These are phyloP conservation scores for Pichia scutulata DNA, from an alignment of 805 yeast species.

Conservation along the genomic window DNA sequence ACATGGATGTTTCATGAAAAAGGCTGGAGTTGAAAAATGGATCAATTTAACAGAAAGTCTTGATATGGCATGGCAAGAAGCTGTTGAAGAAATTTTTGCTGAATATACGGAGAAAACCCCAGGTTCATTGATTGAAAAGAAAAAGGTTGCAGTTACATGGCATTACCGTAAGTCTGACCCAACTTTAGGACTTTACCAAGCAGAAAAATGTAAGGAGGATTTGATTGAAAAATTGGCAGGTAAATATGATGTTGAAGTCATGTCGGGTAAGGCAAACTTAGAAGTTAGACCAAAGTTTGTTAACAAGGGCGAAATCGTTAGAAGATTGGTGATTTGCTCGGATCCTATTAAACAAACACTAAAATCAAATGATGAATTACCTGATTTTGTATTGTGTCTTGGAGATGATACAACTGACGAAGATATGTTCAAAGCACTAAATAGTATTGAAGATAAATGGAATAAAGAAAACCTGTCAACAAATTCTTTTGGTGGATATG, in stretches of 20 bases:
- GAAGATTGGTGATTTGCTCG: constrained; percentile 57
- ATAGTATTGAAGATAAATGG: constrained; percentile 52
- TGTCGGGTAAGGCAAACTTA: constrained; percentile 94
- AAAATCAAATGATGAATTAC: constrained; percentile 36
- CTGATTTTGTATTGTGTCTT: constrained; percentile 81
- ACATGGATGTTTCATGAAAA: constrained; percentile 92
- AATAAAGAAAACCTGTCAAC: constrained; percentile 32
- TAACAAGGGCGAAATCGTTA: constrained; percentile 95
- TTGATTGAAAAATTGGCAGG: constrained; percentile 44
- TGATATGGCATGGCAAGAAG: constrained; percentile 94
- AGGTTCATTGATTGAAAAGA: constrained; percentile 78
- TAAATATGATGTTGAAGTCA: constrained; percentile 81
- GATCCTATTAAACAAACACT: constrained; percentile 38
- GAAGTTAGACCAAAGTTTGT: constrained; percentile 95
- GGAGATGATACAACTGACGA: constrained; percentile 98
- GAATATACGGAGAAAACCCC: constrained; percentile 83
- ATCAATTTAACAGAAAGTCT: constrained; percentile 69
- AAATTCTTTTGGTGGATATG: constrained; percentile 45
- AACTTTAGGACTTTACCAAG: constrained; percentile 83
- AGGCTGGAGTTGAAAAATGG: constrained; percentile 63
- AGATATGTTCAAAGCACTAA: constrained; percentile 85
- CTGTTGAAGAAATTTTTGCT: constrained; percentile 65
- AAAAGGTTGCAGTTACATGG: constrained; percentile 95
- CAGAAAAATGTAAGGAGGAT: constrained; percentile 61
- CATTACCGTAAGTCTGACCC: constrained; percentile 95